Evolutionary conservation across 148 eudicot species (phyloP), one percentile per base, ranked within the genome.

Genomic region (Silene latifolia): DNA sequence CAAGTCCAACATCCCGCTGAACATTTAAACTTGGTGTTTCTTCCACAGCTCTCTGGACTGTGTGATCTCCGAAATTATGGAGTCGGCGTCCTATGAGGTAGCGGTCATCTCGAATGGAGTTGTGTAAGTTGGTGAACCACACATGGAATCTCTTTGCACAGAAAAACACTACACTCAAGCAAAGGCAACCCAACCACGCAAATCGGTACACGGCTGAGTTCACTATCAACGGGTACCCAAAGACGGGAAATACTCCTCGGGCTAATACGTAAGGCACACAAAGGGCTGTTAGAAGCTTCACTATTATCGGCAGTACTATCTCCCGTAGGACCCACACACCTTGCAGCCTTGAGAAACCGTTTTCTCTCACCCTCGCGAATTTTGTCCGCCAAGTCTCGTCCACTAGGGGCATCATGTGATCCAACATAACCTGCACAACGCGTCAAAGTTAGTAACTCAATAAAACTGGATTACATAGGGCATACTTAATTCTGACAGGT

Each of bases 71-170:
- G 62, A 61, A 96, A 79, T 96, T 87, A 79, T 96, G 98, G 75
- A 96, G 99, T 72, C 92, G 84, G 7, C 99, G 97, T 20, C 99
- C 99, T 53, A 96, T 80, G 76, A 96, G 82, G 78, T 96, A 92
- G 0, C 98, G 94, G 74, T 96, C 98, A 76, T 96, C 98, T 0
- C 99, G 90, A 56, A 96, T 96, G 18, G 98, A 89, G 65, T 96
- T 96, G 86, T 96, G 99, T 53, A 96, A 91, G 79, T 96, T 96
- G 66, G 98, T 96, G 89, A 96, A 92, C 98, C 98, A 92, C 20
- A 89, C 90, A 78, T 96, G 99, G 89, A 90, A 96, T 77, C 98
- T 85, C 85, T 89, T 90, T n/a, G 90, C 98, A 77, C 97, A 90
- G 81, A 92, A 92, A 63, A 86, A 88, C 20, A 96, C 68, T 54